phyloP scores from a whole-genome alignment of 208 protist genomes.

The Vickermania ingenoplastis region DNA sequence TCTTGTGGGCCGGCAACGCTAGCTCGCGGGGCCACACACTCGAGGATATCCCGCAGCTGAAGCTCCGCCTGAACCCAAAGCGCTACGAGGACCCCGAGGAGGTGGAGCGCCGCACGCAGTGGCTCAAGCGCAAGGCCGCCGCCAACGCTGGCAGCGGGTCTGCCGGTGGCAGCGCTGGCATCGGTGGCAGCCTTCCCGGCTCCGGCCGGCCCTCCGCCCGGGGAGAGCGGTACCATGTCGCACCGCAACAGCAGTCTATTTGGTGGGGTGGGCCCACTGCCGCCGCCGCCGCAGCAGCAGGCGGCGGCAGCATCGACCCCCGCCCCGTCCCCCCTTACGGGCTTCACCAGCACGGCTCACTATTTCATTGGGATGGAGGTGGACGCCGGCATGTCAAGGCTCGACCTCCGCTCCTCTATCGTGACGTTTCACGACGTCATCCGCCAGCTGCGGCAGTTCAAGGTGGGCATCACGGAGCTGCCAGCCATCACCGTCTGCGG shows the following conservation, averaged over 20 bases:
- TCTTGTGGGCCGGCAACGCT: slow-evolving; percentile 73
- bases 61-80: slow-evolving; percentile 61
- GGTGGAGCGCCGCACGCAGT: slow-evolving; percentile 31
- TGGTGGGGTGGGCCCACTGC: too few relatives aligned
- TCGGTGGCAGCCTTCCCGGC: neutral
- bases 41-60: slow-evolving; percentile 60
- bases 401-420: slow-evolving; percentile 65
- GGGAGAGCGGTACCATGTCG: neutral
- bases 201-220: neutral
- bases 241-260: slow-evolving; percentile 3
- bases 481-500: slow-evolving; percentile 54
- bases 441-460: slow-evolving; percentile 58
- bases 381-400: slow-evolving; percentile 35
- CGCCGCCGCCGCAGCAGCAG: neutral
- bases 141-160: neutral
- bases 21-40: slow-evolving; percentile 60
- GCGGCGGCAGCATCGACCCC: slow-evolving; percentile 3
- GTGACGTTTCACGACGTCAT: slow-evolving; percentile 55
- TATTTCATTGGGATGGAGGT: slow-evolving; percentile 85
- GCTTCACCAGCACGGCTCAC: slow-evolving; percentile 28
- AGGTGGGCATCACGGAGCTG: slow-evolving; percentile 58
- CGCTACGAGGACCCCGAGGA: slow-evolving; percentile 78
- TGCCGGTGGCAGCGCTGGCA: neutral
- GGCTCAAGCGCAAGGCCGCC: slow-evolving; percentile 14
- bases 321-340: neutral